Percentiles rank a stretch among this genome's conserved stretches.
Conservation (phyloP, 2,329 filamentous ascomycete species). For the Zalaria sp. region DNA sequence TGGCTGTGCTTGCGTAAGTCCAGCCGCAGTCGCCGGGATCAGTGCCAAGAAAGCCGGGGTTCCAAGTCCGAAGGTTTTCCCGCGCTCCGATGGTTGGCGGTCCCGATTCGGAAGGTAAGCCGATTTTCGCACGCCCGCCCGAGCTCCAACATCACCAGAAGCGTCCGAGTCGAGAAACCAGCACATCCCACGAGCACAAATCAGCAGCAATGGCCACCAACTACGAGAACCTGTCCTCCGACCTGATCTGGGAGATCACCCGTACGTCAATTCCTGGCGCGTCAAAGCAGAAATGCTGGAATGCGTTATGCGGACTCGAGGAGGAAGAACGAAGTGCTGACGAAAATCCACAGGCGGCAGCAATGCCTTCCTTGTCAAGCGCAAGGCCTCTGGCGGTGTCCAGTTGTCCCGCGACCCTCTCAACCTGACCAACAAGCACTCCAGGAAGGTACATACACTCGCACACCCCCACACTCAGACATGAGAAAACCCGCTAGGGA, state of each 20-base stretch:
- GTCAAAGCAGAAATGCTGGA: background rate
- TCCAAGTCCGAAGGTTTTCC: no score
- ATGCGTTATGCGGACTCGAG: background rate
- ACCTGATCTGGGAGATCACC: conserved; percentile 89
- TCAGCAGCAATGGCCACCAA: conserved; percentile 34
- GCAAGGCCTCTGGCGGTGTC: conserved; percentile 61
- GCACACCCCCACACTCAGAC: background rate
- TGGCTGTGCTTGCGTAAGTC: no score
- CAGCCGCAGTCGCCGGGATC: no score
- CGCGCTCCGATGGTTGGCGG: no score
- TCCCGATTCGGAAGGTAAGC: conserved; percentile 3
- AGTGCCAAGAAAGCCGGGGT: no score
- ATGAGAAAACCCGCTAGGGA: background rate
- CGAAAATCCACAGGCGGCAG: conserved; percentile 50
- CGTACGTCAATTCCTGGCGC: conserved; percentile 49
- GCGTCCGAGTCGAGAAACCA: background rate
- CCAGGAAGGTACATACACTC: conserved; percentile 58
- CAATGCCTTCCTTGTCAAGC: conserved; percentile 89
- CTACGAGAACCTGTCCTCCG: conserved; percentile 59
- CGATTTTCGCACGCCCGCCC: conserved; percentile 3
- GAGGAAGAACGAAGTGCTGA: conserved; percentile 4
- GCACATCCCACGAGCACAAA: background rate
- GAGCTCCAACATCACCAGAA: conserved; percentile 1
- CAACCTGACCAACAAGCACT: conserved; percentile 85
- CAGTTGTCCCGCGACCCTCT: conserved; percentile 90